Evolutionary conservation across 1,139 yeast genomes (phyloP).

Genomic region (Pichia sp.): DNA sequence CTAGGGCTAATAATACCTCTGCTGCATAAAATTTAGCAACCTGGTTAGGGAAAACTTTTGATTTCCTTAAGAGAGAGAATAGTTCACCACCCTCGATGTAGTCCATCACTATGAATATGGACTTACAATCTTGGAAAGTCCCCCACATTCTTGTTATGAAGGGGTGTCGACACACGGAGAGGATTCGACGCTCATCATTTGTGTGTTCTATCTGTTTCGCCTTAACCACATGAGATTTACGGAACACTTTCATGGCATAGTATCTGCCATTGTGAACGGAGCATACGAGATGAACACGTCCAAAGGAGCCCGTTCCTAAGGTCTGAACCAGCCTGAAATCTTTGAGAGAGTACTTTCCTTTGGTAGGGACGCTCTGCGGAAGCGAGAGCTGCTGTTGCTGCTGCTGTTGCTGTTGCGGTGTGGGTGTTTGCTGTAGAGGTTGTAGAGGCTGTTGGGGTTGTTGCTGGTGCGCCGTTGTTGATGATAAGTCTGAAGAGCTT

Average conservation of each 20-base stretch:
- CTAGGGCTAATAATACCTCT: conserved; percentile 51
- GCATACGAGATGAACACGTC: conserved; percentile 53
- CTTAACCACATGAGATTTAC: conserved; percentile 51
- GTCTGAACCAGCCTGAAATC: conserved; percentile 52
- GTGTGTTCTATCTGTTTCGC: conserved; percentile 62
- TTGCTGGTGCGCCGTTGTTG: background rate
- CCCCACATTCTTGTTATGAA: conserved; percentile 62
- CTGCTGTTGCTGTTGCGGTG: background rate
- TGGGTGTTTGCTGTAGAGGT: background rate
- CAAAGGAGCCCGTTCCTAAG: conserved; percentile 56
- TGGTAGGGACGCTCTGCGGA: conserved; percentile 27
- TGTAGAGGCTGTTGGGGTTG: background rate
- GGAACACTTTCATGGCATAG: conserved; percentile 53
- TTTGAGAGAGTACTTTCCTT: conserved; percentile 48
- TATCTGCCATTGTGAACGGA: conserved; percentile 54
- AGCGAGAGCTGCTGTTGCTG: background rate
- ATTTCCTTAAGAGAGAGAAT: conserved; percentile 47
- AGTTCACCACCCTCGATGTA: conserved; percentile 59
- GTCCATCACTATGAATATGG: conserved; percentile 56
- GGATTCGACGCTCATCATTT: conserved; percentile 52
- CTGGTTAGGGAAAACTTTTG: conserved; percentile 56
- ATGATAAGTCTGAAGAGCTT: background rate
- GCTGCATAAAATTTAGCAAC: conserved; percentile 61
- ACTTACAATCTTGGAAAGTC: conserved; percentile 50
- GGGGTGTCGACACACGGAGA: conserved; percentile 51